phyloP scores from a whole-genome alignment of 2,329 filamentous ascomycete species.

The Fusarium metavorans region DNA sequence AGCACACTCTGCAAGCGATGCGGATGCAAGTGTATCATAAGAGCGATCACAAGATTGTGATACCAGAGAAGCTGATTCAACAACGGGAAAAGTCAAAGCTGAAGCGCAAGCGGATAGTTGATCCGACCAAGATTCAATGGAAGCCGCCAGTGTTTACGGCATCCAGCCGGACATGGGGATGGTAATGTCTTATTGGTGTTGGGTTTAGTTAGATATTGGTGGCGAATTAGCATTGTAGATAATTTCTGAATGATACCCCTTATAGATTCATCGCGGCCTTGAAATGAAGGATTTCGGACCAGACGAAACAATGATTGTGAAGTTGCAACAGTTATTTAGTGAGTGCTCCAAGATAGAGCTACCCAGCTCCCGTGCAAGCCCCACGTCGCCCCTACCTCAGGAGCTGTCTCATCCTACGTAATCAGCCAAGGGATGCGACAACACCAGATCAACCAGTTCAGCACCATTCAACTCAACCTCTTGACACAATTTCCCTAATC shows the following conservation, averaged over 20 bases:
- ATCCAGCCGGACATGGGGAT: slow-evolving; percentile 92
- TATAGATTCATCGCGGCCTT: background rate
- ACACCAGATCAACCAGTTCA: slow-evolving; percentile 8
- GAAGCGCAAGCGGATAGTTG: slow-evolving; percentile 82
- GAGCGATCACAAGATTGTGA: slow-evolving; percentile 94
- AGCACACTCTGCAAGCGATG: slow-evolving; percentile 92
- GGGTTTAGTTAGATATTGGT: background rate
- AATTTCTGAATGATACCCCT: slow-evolving; percentile 38
- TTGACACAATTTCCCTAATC: background rate
- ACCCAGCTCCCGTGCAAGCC: slow-evolving; percentile 17
- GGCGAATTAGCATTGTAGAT: slow-evolving; percentile 18
- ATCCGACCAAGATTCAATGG: slow-evolving; percentile 86
- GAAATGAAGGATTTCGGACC: background rate
- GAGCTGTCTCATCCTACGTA: slow-evolving; percentile 28
- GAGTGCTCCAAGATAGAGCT: background rate
- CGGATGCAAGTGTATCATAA: slow-evolving; percentile 97
- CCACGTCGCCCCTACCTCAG: slow-evolving; percentile 15
- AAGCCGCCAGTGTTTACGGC: slow-evolving; percentile 96
- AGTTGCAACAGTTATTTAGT: background rate
- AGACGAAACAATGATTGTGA: background rate
- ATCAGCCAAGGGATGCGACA: slow-evolving; percentile 33
- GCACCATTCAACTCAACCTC: background rate
- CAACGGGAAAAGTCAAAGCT: slow-evolving; percentile 83
- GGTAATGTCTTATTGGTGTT: slow-evolving; percentile 64
- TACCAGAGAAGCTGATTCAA: slow-evolving; percentile 85